Base-by-base conservation (phyloP, 768 basidiomycete genomes). In the Kwoniella botswanensis region DNA sequence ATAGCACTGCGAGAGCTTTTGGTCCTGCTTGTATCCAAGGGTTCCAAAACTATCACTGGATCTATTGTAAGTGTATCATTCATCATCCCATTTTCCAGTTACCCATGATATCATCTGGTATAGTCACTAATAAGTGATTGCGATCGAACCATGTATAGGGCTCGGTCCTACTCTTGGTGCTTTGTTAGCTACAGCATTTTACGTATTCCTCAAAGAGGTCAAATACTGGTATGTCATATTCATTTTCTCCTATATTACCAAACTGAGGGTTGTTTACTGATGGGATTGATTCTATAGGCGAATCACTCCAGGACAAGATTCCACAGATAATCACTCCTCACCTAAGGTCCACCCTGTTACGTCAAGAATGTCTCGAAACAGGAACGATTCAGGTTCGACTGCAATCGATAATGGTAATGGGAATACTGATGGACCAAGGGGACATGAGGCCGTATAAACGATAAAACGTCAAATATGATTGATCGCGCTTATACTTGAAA, bases 131-230 rank as follows among this genome's bases (percentile, higher is more conserved):
- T 26, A 26, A 26, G 26, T 26, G 26, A 26, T 26, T 26, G 26
- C 4, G 26, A 26, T 26, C 4, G 26, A 26, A 26, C 26, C 26
- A 26, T 26, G 26, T 26, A 58, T 29, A 22, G 74, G 90, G 90
- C 82, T 91, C 10, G 91, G 91, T 50, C 90, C 90, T 0, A 87
- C 87, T 65, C 85, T 92, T 22, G 91, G 91, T 41, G 86, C 89
- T 5, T 78, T 92, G 11, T 85, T 92, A 10, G 89, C 84, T 84
- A 85, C 87, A 17, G 86, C 76, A 6, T 86, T 91, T 74, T 92
- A 91, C 78, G 78, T 85, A 43, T 71, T 86, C 21, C 85, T 91
- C 69, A 91, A 91, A 78, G 71, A 71, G 26, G 68, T 82, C 46
- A 58, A 75, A 24, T 79, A 79, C 64, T 79, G 78, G 81, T 78